Percentiles rank a stretch among this genome's conserved stretches.
Evolutionary conservation across 2,329 filamentous ascomycete genomes (phyloP).

Genomic region (Penicillium palitans): DNA sequence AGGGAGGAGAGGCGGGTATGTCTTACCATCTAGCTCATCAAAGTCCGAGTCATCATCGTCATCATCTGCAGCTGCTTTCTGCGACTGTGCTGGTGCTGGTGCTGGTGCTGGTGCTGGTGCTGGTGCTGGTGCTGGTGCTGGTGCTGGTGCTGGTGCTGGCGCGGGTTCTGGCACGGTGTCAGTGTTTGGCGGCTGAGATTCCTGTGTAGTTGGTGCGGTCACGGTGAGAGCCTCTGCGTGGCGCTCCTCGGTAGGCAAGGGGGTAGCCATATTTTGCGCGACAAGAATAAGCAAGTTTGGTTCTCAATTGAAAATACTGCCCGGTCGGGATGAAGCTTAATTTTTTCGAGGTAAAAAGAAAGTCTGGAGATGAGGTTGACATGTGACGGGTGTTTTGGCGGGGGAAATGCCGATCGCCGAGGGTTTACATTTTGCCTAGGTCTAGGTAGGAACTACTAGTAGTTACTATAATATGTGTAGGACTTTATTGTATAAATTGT

Average conservation of each 20-base stretch:
- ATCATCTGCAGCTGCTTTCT: slow-evolving; percentile 33
- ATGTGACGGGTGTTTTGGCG: slow-evolving; percentile 30
- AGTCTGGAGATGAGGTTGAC: slow-evolving; percentile 13
- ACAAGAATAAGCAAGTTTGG: neutral
- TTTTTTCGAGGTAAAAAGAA: slow-evolving; percentile 2
- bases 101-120: neutral
- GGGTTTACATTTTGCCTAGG: slow-evolving; percentile 4
- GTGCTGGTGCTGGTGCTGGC: neutral
- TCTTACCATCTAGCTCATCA: slow-evolving; percentile 83
- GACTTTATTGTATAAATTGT: neutral
- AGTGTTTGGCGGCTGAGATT: neutral
- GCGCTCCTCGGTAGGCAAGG: neutral
- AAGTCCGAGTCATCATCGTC: slow-evolving; percentile 86
- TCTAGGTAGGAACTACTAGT: neutral
- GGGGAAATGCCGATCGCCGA: slow-evolving; percentile 32
- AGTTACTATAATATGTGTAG: neutral
- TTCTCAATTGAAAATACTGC: neutral
- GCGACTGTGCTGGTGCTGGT: neutral
- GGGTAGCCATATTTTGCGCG: slow-evolving; percentile 1
- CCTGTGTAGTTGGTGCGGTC: neutral
- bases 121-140: no score
- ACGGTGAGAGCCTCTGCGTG: neutral
- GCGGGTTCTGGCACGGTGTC: neutral
- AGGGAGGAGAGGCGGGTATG: neutral
- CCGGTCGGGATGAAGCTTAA: neutral